Evolutionary conservation across 805 yeast genomes (phyloP).

Genomic region (Wickerhamomyces tratensis): DNA sequence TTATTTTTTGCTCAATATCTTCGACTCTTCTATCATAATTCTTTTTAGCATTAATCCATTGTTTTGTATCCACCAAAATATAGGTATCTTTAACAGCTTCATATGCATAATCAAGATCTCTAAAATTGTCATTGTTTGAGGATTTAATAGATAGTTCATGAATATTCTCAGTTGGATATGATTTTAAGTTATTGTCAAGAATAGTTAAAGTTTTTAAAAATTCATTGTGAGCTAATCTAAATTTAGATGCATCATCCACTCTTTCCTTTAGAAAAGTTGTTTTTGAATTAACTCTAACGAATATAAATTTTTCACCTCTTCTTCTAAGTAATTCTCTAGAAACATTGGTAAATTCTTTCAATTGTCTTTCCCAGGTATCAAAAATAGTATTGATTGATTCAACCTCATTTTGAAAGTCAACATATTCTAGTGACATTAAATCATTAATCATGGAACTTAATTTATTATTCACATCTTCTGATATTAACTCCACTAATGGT

Average conservation of each 20-base stretch:
- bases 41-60: slow-evolving; percentile 33
- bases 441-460: slow-evolving; percentile 30
- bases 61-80: slow-evolving; percentile 25
- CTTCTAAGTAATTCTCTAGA: slow-evolving; percentile 71
- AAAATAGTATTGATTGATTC: slow-evolving; percentile 25
- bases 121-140: slow-evolving; percentile 1
- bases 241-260: slow-evolving; percentile 29
- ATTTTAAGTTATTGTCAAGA: background rate
- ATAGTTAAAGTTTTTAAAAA: slow-evolving; percentile 27
- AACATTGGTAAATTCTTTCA: slow-evolving; percentile 53
- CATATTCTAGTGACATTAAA: slow-evolving; percentile 34
- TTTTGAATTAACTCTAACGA: slow-evolving; percentile 47
- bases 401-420: slow-evolving; percentile 27
- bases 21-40: slow-evolving; percentile 32
- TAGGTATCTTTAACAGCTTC: slow-evolving; percentile 27
- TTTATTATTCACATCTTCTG: slow-evolving; percentile 43
- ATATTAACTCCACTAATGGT: slow-evolving; percentile 53
- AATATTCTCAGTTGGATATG: slow-evolving; percentile 6
- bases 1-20: slow-evolving; percentile 36
- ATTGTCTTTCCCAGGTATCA: slow-evolving; percentile 45
- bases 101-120: slow-evolving; percentile 31
- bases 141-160: too few species aligned
- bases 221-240: slow-evolving; percentile 46
- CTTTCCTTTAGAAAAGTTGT: slow-evolving; percentile 30
- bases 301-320: slow-evolving; percentile 59